These are phyloP conservation scores for Filobasidium floriforme DNA, from an alignment of 768 basidiomycete species.

Conservation along the genomic window DNA sequence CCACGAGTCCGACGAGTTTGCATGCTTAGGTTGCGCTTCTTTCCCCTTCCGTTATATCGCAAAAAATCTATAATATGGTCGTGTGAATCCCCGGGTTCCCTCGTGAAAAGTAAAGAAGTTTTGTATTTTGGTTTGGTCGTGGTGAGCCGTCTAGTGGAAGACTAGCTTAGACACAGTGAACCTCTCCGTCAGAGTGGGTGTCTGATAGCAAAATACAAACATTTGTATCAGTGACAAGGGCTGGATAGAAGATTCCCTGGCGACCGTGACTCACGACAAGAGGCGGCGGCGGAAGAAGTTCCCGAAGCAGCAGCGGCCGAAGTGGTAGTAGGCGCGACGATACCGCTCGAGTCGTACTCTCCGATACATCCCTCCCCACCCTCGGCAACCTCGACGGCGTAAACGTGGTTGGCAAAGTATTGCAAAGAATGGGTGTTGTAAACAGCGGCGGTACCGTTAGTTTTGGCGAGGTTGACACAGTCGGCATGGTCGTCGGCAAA, in stretches of 20 bases:
- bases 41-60: too few relatives aligned
- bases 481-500: slow-evolving; percentile 33
- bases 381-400: slow-evolving; percentile 35
- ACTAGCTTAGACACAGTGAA: slow-evolving; percentile 18
- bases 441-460: slow-evolving; percentile 33
- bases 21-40: too few relatives aligned
- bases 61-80: too few relatives aligned
- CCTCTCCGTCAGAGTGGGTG: slow-evolving; percentile 33
- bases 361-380: slow-evolving; percentile 34
- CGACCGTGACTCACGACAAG: slow-evolving; percentile 17
- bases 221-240: too few relatives aligned
- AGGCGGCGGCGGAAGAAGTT: slow-evolving; percentile 12
- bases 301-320: slow-evolving; percentile 17
- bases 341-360: slow-evolving; percentile 6
- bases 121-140: too few relatives aligned
- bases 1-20: too few relatives aligned
- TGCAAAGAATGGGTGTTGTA: slow-evolving; percentile 41
- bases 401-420: slow-evolving; percentile 40
- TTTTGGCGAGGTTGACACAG: slow-evolving; percentile 35
- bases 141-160: too few relatives aligned
- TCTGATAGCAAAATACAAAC: slow-evolving; percentile 15
- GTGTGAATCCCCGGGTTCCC: too few relatives aligned
- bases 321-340: slow-evolving; percentile 19
- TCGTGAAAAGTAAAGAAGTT: too few relatives aligned
- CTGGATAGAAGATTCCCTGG: neutral